Evolutionary conservation across 495 filamentous ascomycete species (phyloP).

Genomic region (Parathielavia hyrcaniae): DNA sequence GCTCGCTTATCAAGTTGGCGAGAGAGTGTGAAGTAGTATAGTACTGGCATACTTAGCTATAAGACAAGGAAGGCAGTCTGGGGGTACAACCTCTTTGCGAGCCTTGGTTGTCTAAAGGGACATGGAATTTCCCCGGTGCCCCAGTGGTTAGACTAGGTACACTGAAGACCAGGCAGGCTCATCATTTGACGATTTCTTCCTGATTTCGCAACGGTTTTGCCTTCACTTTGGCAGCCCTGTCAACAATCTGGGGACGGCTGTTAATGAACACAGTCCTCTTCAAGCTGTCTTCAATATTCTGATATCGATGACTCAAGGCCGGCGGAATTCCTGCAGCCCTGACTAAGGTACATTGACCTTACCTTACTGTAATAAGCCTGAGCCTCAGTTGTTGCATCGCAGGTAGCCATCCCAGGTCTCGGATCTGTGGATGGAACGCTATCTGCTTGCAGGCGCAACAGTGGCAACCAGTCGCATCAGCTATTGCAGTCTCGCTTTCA

Average conservation of each 20-base stretch:
- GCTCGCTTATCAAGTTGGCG: conserved; percentile 10
- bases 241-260: too few relatives aligned
- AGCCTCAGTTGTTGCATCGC: conserved; percentile 30
- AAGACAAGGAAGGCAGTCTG: background rate
- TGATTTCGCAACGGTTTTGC: too few relatives aligned
- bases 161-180: too few relatives aligned
- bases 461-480: background rate
- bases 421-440: conserved; percentile 31
- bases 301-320: background rate
- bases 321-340: conserved; percentile 1
- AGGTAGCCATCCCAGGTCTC: conserved; percentile 29
- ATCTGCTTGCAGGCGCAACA: conserved; percentile 2
- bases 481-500: background rate
- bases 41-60: background rate
- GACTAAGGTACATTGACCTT: too few relatives aligned
- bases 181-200: too few relatives aligned
- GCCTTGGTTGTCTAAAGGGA: background rate
- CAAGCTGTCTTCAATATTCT: conserved; percentile 22
- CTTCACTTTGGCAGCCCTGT: too few relatives aligned
- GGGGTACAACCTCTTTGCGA: too few relatives aligned
- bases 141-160: background rate
- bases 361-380: background rate
- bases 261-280: conserved; percentile 13
- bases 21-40: background rate
- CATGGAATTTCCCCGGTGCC: background rate